phyloP scores from a whole-genome alignment of 164 flowering plant genomes.

The Saururus chinensis region DNA sequence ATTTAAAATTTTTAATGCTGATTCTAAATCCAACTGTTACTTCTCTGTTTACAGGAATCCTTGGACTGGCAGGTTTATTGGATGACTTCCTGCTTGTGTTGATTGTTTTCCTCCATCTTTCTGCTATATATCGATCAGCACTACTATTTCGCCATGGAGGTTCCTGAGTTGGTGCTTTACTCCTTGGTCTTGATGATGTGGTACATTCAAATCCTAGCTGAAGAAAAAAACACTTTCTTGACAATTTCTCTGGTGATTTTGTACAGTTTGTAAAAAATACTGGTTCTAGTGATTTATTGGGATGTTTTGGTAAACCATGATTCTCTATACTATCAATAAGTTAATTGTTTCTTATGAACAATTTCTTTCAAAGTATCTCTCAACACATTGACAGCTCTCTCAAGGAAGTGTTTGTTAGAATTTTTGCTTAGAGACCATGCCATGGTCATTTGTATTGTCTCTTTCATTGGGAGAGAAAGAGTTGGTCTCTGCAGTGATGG shows the following conservation, averaged over 20 bases:
- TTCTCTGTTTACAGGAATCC: conserved; percentile 31
- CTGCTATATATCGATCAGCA: conserved; percentile 76
- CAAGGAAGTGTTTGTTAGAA: no score
- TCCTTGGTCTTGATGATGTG: neutral
- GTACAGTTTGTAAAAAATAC: neutral
- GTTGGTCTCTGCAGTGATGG: no score
- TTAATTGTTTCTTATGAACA: no score
- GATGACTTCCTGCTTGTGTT: conserved; percentile 70
- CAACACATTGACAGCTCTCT: no score
- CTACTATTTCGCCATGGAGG: conserved; percentile 51
- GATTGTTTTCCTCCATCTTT: conserved; percentile 64
- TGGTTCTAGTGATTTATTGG: no score
- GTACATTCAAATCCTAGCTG: neutral
- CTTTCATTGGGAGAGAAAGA: no score
- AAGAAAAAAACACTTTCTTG: neutral
- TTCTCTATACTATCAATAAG: no score
- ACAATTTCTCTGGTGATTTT: neutral
- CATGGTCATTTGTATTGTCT: no score
- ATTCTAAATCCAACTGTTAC: neutral
- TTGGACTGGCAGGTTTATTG: conserved; percentile 64
- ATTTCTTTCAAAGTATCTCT: no score
- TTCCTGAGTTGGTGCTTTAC: neutral
- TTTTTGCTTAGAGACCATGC: no score
- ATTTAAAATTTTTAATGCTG: neutral
- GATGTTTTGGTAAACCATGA: no score